These are phyloP conservation scores for Raphanus raphanistrum DNA, from an alignment of 345 rosid genomes.

Conservation along the genomic window DNA sequence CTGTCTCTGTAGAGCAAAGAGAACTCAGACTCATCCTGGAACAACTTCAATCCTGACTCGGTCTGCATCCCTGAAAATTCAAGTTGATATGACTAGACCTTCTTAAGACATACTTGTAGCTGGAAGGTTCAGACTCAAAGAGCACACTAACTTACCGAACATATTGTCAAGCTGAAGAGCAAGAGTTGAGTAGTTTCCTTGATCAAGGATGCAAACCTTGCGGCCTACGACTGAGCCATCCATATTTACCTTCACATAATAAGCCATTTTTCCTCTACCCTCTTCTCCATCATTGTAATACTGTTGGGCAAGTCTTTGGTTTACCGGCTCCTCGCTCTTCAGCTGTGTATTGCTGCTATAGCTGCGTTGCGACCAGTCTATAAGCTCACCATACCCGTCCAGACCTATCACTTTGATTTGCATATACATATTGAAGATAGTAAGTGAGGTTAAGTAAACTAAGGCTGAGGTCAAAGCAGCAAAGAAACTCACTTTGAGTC, in stretches of 20 bases:
- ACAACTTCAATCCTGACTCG: slow-evolving; percentile 52
- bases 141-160: slow-evolving; percentile 52
- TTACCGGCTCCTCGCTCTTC: slow-evolving; percentile 34
- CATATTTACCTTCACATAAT: slow-evolving; percentile 76
- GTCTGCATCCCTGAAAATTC: slow-evolving; percentile 49
- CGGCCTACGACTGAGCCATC: slow-evolving; percentile 73
- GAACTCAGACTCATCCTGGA: slow-evolving; percentile 52
- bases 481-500: slow-evolving; percentile 41
- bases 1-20: slow-evolving; percentile 58
- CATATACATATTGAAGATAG: not conserved
- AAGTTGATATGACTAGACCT: not conserved
- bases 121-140: slow-evolving; percentile 7
- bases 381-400: slow-evolving; percentile 45
- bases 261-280: slow-evolving; percentile 54
- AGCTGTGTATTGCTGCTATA: slow-evolving; percentile 34
- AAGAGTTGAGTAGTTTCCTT: slow-evolving; percentile 52
- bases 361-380: slow-evolving; percentile 44
- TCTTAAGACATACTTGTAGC: slow-evolving; percentile 6
- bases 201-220: slow-evolving; percentile 64
- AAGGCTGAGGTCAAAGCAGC: slow-evolving; percentile 5
- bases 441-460: not conserved
- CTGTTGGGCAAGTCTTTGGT: slow-evolving; percentile 20
- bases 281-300: slow-evolving; percentile 48
- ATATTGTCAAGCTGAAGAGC: slow-evolving; percentile 69
- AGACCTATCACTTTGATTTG: slow-evolving; percentile 38